Evolutionary conservation across 331 rosid genomes (phyloP).

Genomic region (Acacia concinna): DNA sequence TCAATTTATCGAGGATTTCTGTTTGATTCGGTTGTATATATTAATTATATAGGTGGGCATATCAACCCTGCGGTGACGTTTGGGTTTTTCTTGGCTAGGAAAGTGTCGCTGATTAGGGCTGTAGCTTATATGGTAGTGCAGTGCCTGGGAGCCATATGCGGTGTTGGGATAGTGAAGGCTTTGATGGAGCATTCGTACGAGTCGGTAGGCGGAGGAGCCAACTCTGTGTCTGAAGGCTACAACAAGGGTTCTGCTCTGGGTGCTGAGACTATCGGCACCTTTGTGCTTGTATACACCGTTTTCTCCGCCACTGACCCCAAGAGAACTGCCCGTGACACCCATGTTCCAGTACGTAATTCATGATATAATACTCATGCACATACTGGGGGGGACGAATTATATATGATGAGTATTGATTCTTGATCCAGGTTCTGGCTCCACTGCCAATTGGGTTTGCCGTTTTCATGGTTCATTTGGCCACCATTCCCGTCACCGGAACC

Average conservation of each 20-base stretch:
- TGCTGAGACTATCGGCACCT: constrained; percentile 87
- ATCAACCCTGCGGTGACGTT: constrained; percentile 90
- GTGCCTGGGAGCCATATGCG: constrained; percentile 68
- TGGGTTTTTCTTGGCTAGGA: constrained; percentile 77
- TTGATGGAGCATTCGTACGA: constrained; percentile 55
- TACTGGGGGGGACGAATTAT: too few species aligned
- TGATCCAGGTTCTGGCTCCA: constrained; percentile 71
- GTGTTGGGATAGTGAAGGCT: constrained; percentile 79
- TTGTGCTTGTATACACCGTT: constrained; percentile 81
- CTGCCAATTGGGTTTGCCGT: constrained; percentile 88
- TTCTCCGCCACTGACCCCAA: too few species aligned
- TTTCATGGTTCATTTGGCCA: constrained; percentile 80
- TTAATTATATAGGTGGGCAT: too few species aligned
- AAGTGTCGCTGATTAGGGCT: constrained; percentile 76
- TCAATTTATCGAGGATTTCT: too few species aligned
- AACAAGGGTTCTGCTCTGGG: too few species aligned
- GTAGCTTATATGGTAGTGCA: constrained; percentile 63
- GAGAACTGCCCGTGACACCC: constrained; percentile 88
- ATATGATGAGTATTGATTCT: background rate
- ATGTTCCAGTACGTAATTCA: constrained; percentile 52
- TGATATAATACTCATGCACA: background rate
- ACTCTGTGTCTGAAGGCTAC: too few species aligned
- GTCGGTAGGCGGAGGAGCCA: too few species aligned
- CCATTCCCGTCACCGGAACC: constrained; percentile 81
- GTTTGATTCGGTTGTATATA: too few species aligned